Evolutionary conservation across 208 protist genomes (phyloP), one percentile per base, ranked within the genome.

Genomic region (Wallacemonas sp.): DNA sequence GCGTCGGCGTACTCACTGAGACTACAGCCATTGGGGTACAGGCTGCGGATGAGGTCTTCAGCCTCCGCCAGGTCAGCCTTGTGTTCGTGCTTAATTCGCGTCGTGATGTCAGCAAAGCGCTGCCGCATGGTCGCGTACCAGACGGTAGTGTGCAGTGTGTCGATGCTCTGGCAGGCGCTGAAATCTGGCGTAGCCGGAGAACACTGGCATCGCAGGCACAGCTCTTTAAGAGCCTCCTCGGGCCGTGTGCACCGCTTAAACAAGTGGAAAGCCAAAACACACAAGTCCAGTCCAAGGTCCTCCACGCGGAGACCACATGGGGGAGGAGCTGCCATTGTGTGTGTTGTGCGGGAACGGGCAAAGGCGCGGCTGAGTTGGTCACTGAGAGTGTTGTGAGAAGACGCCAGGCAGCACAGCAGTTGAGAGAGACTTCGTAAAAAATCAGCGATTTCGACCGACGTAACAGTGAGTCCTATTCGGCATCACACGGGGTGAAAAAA

Each of bases 21-120:
- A 37, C 46, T 68, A 60, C 89, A 93, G 0, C 87, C 89, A 1
- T 66, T 58, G 1, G 89, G 80, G 70, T 93, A 95, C 22, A 95
- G 53, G 46, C 72, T 76, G 13, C 57, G 53, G n/a, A 87, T 73
- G 8, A 93, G 30, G 5, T 81, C 84, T 17, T 52, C 36, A 4
- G 72, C 66, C 48, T 95, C 89, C 22, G 68, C 50, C 26, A 91
- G 58, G 24, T 71, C 65, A 12, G 22, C 33, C 9, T 36, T 0
- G 41, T 84, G 76, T 27, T 57, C 52, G 1, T 60, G 62, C 12
- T 33, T 61, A 29, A 89, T 6, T 0, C 37, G 38, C 9, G 58
- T 21, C n/a, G 76, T 61, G 38, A 89, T 10, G n/a, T 29, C 55
- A 0, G 48, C 50, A 67, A 79, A 87, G 27, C 78, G 72, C 10